phyloP scores from a whole-genome alignment of 495 filamentous ascomycete species.

The Lasiosphaeriaceae sp. region DNA sequence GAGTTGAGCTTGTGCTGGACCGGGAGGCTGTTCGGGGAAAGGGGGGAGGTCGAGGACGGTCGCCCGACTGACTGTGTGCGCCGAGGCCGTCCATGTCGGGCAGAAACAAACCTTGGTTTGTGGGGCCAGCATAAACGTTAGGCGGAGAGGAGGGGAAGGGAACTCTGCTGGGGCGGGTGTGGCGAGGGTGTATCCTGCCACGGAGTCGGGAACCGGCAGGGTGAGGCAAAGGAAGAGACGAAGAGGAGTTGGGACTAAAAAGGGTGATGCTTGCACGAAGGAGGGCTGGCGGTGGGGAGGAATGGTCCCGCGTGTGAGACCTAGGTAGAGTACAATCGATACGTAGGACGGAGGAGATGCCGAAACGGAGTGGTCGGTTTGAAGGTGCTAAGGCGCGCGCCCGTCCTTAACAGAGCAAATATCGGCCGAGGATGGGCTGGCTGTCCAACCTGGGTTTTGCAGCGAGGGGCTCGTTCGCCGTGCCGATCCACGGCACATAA shows the following conservation, averaged over 20 bases:
- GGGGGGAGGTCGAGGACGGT: slow-evolving; percentile 26
- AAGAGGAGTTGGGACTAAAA: not conserved
- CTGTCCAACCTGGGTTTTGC: slow-evolving; percentile 9
- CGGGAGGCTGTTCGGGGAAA: slow-evolving; percentile 37
- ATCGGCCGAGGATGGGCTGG: slow-evolving; percentile 3
- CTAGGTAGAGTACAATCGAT: no score
- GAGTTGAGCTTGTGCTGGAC: slow-evolving; percentile 37
- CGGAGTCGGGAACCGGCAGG: not conserved
- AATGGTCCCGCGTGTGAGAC: no score
- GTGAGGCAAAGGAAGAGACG: not conserved
- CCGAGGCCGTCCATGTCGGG: slow-evolving; percentile 22
- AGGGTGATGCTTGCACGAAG: slow-evolving; percentile 12
- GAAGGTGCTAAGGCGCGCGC: not conserved
- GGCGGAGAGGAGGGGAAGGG: not conserved
- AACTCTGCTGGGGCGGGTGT: not conserved
- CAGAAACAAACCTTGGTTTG: slow-evolving; percentile 14
- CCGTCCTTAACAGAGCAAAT: slow-evolving; percentile 19
- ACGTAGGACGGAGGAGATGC: not conserved
- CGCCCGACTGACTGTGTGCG: slow-evolving; percentile 12
- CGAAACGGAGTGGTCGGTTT: slow-evolving; percentile 8
- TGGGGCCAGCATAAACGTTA: slow-evolving; percentile 16
- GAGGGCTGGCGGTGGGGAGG: not conserved
- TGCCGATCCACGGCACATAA: slow-evolving; percentile 12
- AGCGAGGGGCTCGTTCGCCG: slow-evolving; percentile 2
- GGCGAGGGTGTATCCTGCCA: not conserved